Conservation (phyloP, 179 eudicot species). For the Dionaea muscipula region DNA sequence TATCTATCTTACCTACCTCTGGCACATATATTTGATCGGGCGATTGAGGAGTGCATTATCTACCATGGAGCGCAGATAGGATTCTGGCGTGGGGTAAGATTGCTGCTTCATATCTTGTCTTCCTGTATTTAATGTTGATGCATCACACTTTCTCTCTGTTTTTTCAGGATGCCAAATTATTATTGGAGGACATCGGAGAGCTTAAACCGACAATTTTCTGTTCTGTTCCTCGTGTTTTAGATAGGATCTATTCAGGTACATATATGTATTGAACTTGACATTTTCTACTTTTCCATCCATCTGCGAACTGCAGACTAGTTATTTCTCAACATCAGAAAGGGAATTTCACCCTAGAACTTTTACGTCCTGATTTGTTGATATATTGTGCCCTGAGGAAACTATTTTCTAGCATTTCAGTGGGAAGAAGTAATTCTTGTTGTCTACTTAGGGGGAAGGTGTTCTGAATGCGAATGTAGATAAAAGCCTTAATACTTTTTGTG, state of each 20-base stretch:
- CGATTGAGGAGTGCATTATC: conserved; percentile 70
- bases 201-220: conserved; percentile 76
- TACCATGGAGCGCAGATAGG: conserved; percentile 69
- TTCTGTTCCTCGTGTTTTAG: conserved; percentile 93
- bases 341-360: too few relatives aligned
- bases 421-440: too few relatives aligned
- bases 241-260: conserved; percentile 67
- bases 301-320: too few relatives aligned
- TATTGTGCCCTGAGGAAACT: too few relatives aligned
- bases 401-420: too few relatives aligned
- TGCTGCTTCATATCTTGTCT: background rate
- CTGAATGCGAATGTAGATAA: background rate
- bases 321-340: too few relatives aligned
- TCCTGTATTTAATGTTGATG: background rate
- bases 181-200: conserved; percentile 69
- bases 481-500: too few relatives aligned
- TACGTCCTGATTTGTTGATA: too few relatives aligned
- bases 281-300: too few relatives aligned
- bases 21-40: conserved; percentile 93
- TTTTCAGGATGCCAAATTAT: conserved; percentile 67
- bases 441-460: too few relatives aligned
- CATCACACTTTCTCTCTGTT: conserved; percentile 4
- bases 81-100: conserved; percentile 93
- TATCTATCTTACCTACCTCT: conserved; percentile 86
- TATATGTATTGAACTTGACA: too few relatives aligned